Conservation (phyloP, 2,329 filamentous ascomycete genomes). For the Didymella sp. region DNA sequence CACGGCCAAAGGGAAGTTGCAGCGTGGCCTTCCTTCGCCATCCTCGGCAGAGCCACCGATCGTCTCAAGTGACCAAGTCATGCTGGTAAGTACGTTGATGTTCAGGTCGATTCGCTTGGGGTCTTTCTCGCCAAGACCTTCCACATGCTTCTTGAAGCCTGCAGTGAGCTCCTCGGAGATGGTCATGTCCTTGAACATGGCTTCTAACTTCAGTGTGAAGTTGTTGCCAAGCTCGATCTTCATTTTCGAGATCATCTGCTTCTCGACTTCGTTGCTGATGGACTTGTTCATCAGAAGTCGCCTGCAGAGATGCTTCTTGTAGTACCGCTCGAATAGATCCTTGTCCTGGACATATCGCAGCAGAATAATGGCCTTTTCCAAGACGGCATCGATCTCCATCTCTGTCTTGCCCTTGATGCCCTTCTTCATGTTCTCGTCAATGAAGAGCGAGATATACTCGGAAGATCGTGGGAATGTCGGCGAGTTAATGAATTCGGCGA, state of each 20-base stretch:
- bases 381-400: conserved; percentile 78
- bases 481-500: conserved; percentile 89
- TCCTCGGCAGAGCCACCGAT: conserved; percentile 68
- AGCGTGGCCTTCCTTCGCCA: conserved; percentile 58
- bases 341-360: conserved; percentile 89
- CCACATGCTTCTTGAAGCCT: conserved; percentile 76
- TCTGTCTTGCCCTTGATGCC: conserved; percentile 94
- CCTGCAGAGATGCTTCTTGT: conserved; percentile 94
- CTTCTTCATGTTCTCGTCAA: conserved; percentile 94
- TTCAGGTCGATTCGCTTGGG: conserved; percentile 75
- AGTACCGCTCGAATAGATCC: conserved; percentile 95
- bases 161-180: conserved; percentile 83
- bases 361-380: conserved; percentile 89
- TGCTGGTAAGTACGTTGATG: conserved; percentile 87
- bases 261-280: conserved; percentile 89
- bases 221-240: conserved; percentile 95
- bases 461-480: conserved; percentile 75
- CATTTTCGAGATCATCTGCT: conserved; percentile 95
- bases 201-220: conserved; percentile 91
- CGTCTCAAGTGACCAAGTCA: conserved; percentile 92
- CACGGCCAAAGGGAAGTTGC: conserved; percentile 78
- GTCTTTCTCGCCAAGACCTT: conserved; percentile 62
- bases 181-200: conserved; percentile 97
- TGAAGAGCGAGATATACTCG: conserved; percentile 94
- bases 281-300: conserved; percentile 88